phyloP scores from a whole-genome alignment of 345 rosid species.

The Lepidium didymum region DNA sequence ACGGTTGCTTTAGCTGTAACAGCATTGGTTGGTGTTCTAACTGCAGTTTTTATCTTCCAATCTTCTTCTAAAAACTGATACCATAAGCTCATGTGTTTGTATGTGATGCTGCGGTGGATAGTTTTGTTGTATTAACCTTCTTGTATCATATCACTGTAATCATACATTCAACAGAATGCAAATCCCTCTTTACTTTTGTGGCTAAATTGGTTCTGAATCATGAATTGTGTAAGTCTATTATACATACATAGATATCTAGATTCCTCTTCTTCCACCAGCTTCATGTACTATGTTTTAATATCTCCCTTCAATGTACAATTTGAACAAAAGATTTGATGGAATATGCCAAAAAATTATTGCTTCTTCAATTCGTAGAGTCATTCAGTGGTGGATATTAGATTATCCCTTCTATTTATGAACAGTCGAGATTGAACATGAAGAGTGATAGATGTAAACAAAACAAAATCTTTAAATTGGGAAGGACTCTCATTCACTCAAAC shows the following conservation, averaged over 20 bases:
- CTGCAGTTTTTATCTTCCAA: slow-evolving; percentile 86
- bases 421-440: background rate
- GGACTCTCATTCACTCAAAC: background rate
- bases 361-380: background rate
- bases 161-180: background rate
- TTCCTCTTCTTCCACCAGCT: background rate
- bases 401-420: background rate
- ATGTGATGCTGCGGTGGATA: background rate
- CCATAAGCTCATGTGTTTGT: background rate
- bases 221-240: background rate
- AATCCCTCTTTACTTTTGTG: background rate
- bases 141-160: background rate
- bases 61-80: slow-evolving; percentile 68
- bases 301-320: background rate
- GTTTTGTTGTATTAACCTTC: background rate
- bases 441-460: background rate
- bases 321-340: background rate
- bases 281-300: background rate
- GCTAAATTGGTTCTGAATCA: background rate
- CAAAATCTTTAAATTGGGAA: background rate
- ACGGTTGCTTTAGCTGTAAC: slow-evolving; percentile 80
- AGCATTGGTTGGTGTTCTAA: slow-evolving; percentile 64
- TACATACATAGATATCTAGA: background rate
- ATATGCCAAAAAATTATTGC: background rate
- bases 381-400: background rate